Conservation (phyloP, 306 rosid species). For the Dalbergia oliveri region DNA sequence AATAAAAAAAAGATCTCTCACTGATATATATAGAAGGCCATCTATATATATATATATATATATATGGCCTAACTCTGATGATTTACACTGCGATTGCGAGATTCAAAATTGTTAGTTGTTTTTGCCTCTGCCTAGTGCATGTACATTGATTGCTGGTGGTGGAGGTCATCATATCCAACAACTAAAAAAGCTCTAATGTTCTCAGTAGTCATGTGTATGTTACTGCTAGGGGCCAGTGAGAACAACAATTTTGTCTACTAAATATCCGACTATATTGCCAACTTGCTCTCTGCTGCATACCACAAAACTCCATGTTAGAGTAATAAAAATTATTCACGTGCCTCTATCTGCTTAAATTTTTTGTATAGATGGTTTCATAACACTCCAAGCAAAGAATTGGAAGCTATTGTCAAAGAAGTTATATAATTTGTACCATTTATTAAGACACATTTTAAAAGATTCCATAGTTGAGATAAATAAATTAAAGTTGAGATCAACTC, state of each 20-base stretch:
- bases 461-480: no score
- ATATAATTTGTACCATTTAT: no score
- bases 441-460: no score
- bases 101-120: conserved; percentile 13
- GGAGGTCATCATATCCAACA: conserved; percentile 40
- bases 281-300: conserved; percentile 18
- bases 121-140: conserved; percentile 32
- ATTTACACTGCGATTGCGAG: neutral
- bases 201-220: neutral
- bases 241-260: conserved; percentile 55
- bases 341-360: no score
- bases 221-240: conserved; percentile 40
- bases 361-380: no score
- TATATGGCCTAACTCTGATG: no score
- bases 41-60: no score
- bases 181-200: conserved; percentile 2
- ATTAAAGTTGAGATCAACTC: no score
- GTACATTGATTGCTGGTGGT: conserved; percentile 36
- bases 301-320: neutral
- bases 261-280: conserved; percentile 20
- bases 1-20: conserved; percentile 7
- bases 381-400: no score
- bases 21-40: no score
- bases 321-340: no score
- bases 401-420: no score